Evolutionary conservation across 148 eudicot genomes (phyloP).

Genomic region (Tetragonia tetragonoides): DNA sequence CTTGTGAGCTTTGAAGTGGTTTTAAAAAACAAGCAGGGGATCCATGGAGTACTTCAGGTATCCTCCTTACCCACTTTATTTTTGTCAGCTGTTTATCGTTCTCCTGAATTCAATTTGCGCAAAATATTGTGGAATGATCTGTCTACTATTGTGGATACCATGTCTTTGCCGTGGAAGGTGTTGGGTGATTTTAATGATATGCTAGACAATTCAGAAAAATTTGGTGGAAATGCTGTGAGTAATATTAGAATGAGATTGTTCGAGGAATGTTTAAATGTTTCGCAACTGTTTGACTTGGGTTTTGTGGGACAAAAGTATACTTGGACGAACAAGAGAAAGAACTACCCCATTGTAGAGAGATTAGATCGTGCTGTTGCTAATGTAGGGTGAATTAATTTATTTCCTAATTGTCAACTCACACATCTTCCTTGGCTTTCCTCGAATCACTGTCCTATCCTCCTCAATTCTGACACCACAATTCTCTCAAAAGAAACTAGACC

Average conservation of each 20-base stretch:
- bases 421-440: neutral
- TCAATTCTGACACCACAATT: neutral
- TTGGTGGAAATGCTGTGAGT: neutral
- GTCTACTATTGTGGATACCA: neutral
- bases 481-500: no score
- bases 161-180: neutral
- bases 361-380: neutral
- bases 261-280: neutral
- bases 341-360: neutral
- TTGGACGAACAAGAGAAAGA: neutral
- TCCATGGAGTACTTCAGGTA: neutral
- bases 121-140: neutral
- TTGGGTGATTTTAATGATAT: constrained; percentile 7
- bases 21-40: neutral
- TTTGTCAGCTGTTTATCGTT: neutral
- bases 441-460: neutral
- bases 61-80: neutral
- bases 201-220: neutral
- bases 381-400: neutral
- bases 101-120: neutral
- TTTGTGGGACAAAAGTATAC: neutral
- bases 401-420: neutral
- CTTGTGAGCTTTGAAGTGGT: neutral
- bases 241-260: neutral
- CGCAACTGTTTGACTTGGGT: neutral